Evolutionary conservation across 768 basidiomycete species (phyloP).

Genomic region (Serendipita sp.): DNA sequence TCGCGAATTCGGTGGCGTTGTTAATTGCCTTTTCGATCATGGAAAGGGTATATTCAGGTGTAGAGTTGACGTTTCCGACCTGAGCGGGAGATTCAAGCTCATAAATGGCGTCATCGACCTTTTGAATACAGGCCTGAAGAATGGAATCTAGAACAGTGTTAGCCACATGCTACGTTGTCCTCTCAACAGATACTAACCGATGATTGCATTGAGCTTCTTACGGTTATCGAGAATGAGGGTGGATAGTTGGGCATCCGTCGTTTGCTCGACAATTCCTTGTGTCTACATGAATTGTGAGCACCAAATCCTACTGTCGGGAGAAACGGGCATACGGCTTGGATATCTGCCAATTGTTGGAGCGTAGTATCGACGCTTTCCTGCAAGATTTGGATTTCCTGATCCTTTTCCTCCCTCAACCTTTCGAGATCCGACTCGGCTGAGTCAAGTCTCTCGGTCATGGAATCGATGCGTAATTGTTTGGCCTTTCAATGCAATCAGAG

Average conservation of each 20-base stretch:
- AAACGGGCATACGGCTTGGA: constrained; percentile 50
- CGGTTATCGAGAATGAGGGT: constrained; percentile 90
- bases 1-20: constrained; percentile 92
- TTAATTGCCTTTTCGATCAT: constrained; percentile 96
- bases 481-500: constrained; percentile 31
- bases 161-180: not conserved
- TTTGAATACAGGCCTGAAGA: constrained; percentile 87
- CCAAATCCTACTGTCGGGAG: not conserved
- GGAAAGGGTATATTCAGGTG: constrained; percentile 93
- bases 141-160: constrained; percentile 58
- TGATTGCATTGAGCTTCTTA: constrained; percentile 96
- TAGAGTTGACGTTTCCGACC: constrained; percentile 90
- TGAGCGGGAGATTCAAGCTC: constrained; percentile 93
- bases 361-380: constrained; percentile 93
- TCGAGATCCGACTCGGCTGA: constrained; percentile 61
- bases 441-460: constrained; percentile 69
- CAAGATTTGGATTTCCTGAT: constrained; percentile 87
- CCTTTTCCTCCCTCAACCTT: constrained; percentile 82
- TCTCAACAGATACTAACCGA: constrained; percentile 41
- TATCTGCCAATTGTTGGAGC: constrained; percentile 70
- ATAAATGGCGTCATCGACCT: constrained; percentile 94
- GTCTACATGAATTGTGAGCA: constrained; percentile 31
- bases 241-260: constrained; percentile 94
- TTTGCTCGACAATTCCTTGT: constrained; percentile 72
- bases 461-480: constrained; percentile 95